Evolutionary conservation across 306 rosid species (phyloP).

Genomic region (Ochetophila trinervis): DNA sequence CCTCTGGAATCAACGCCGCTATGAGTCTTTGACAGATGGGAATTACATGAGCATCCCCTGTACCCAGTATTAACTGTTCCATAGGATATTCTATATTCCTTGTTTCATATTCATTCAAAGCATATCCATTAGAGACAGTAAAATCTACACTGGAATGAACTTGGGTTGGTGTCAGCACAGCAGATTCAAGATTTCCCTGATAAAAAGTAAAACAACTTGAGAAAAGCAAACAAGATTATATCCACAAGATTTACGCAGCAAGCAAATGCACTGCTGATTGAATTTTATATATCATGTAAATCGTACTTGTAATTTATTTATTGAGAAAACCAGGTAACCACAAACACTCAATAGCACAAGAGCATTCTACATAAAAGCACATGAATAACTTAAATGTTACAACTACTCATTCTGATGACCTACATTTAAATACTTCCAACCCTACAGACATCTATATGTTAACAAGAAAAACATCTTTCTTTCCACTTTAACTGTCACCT

Average conservation of each 20-base stretch:
- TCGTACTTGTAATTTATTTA: neutral
- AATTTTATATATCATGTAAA: conserved; percentile 8
- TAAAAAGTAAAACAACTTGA: conserved; percentile 24
- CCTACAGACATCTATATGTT: conserved; percentile 1
- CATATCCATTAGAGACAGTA: conserved; percentile 51
- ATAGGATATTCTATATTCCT: conserved; percentile 33
- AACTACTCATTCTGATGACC: neutral
- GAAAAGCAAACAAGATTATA: conserved; percentile 14
- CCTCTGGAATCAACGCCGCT: conserved; percentile 87
- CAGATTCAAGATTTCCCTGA: conserved; percentile 64
- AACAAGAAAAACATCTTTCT: neutral
- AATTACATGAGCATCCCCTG: conserved; percentile 53
- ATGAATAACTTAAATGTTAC: neutral
- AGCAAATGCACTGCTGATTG: neutral
- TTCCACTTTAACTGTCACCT: conserved; percentile 41
- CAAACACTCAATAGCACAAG: conserved; percentile 1
- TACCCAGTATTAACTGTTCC: conserved; percentile 46
- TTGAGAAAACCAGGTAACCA: neutral
- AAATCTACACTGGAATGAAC: conserved; percentile 46
- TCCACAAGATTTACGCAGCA: conserved; percentile 10
- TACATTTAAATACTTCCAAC: neutral
- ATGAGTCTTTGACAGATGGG: conserved; percentile 87
- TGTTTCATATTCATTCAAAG: conserved; percentile 32
- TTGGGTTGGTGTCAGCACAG: conserved; percentile 34
- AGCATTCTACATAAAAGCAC: conserved; percentile 11